Evolutionary conservation across 768 basidiomycete genomes (phyloP).

Genomic region (Nidularia sp.): DNA sequence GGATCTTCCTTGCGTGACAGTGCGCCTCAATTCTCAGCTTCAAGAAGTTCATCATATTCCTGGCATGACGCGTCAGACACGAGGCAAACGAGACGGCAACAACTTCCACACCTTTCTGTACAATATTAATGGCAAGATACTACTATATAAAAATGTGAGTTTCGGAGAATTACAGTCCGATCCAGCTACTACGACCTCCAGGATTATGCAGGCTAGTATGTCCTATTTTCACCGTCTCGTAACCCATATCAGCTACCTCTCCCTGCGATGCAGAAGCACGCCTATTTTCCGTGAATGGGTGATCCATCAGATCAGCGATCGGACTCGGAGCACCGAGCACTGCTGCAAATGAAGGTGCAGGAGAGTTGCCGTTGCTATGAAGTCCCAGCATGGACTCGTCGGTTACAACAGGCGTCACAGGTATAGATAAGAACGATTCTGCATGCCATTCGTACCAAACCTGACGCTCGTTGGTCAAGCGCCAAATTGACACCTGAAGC

Average conservation of each 20-base stretch:
- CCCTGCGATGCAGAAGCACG: constrained; percentile 7
- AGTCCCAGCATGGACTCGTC: constrained; percentile 14
- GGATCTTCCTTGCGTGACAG: no score
- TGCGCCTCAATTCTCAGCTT: no score
- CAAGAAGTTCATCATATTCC: no score
- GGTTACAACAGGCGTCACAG: constrained; percentile 25
- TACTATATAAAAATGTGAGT: constrained; percentile 2
- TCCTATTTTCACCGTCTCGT: constrained; percentile 81
- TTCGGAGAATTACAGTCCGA: constrained; percentile 54
- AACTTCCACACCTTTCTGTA: no score
- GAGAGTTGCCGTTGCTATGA: background rate
- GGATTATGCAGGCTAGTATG: constrained; percentile 93
- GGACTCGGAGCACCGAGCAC: constrained; percentile 52
- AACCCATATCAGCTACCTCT: constrained; percentile 11
- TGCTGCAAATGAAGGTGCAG: constrained; percentile 14
- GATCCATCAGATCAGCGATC: constrained; percentile 62
- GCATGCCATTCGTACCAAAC: constrained; percentile 99
- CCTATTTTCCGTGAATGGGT: constrained; percentile 17
- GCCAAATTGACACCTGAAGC: constrained; percentile 91
- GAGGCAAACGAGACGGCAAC: constrained; percentile 1
- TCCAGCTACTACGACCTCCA: constrained; percentile 88
- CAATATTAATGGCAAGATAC: no score
- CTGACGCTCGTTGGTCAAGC: constrained; percentile 80
- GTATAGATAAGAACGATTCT: constrained; percentile 80
- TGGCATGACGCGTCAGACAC: no score